Conservation (phyloP, 768 basidiomycete species). For the Mycena haematopus region DNA sequence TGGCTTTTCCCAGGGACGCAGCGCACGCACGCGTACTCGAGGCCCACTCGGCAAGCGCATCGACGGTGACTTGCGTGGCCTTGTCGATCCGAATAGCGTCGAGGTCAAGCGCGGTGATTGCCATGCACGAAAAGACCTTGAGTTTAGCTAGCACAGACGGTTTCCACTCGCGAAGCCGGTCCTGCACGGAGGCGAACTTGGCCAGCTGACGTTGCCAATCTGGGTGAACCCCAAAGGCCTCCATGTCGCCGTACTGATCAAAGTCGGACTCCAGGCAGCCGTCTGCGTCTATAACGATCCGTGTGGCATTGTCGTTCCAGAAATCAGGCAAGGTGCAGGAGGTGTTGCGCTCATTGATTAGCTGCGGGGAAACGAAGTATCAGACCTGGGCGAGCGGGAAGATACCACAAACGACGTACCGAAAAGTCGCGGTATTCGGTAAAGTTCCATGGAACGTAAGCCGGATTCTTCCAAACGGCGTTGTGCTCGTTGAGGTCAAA, state of each 20-base stretch:
- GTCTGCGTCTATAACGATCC: conserved; percentile 59
- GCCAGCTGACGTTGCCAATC: conserved; percentile 94
- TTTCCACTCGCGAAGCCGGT: conserved; percentile 93
- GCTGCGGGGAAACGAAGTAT: conserved; percentile 44
- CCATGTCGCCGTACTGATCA: conserved; percentile 96
- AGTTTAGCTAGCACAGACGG: conserved; percentile 81
- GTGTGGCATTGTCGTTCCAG: conserved; percentile 78
- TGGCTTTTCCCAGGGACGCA: conserved; percentile 70
- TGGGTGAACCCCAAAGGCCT: conserved; percentile 95
- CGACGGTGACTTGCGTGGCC: conserved; percentile 88
- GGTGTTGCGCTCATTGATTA: conserved; percentile 71
- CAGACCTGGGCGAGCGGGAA: conserved; percentile 1
- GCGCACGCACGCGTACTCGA: conserved; percentile 79
- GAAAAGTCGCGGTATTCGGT: conserved; percentile 83
- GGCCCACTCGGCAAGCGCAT: conserved; percentile 81
- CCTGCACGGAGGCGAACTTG: conserved; percentile 96
- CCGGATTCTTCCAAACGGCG: conserved; percentile 75
- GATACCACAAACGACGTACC: conserved; percentile 44
- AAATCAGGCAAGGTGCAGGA: conserved; percentile 81
- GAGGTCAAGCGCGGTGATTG: conserved; percentile 86
- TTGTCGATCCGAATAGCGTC: conserved; percentile 97
- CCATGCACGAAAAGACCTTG: conserved; percentile 81
- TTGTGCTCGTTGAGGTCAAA: conserved; percentile 79
- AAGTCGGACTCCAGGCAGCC: conserved; percentile 88
- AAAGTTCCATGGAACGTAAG: conserved; percentile 86